Evolutionary conservation across 2,329 filamentous ascomycete species (phyloP), one percentile per base, ranked within the genome.

Genomic region (Stromatinia cepivora): DNA sequence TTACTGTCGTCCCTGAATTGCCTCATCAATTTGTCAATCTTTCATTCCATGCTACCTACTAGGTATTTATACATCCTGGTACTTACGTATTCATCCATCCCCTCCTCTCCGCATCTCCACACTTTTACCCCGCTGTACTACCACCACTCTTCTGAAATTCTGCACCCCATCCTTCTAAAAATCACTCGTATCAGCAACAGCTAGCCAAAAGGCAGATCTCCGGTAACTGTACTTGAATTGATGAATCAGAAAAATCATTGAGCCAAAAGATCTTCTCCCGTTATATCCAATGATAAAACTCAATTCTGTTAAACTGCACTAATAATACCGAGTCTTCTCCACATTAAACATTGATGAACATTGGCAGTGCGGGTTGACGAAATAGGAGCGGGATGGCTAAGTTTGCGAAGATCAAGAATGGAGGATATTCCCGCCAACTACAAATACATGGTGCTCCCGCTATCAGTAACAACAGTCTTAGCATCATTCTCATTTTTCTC

Each of bases 81-180:
- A 15, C 20, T 48, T 22, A 20, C 45, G 20, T 48, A 22, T 48
- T 48, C 17, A 42, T 42, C 46, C 46, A 48, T 25, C 11, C 34
- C 34, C 34, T 25, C 34, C 8, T 39, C 34, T 58, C 56, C 56
- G 56, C 34, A 58, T 58, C 56, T 17, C 56, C 56, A 58, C 36
- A 58, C 36, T 28, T 42, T 42, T 20, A 42, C 56, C 56, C 56
- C 56, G 36, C 56, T 42, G 22, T 28, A 48, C 46, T 1, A 48
- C 13, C 36, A 11, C 22, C 22, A 58, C 13, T 10, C 15, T 57
- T 39, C 22, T 15, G 20, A 31, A 34, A n/a, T 42, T 25, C 13
- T 39, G 22, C n/a, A 58, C 22, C 56, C 56, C 34, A 39, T 58
- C 11, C 22, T 58, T n/a, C 22, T 17, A 13, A 15, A 42, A 42